Evolutionary conservation across 2,329 filamentous ascomycete species (phyloP), one percentile per base, ranked within the genome.

Genomic region (Trematosphaeria pertusa): DNA sequence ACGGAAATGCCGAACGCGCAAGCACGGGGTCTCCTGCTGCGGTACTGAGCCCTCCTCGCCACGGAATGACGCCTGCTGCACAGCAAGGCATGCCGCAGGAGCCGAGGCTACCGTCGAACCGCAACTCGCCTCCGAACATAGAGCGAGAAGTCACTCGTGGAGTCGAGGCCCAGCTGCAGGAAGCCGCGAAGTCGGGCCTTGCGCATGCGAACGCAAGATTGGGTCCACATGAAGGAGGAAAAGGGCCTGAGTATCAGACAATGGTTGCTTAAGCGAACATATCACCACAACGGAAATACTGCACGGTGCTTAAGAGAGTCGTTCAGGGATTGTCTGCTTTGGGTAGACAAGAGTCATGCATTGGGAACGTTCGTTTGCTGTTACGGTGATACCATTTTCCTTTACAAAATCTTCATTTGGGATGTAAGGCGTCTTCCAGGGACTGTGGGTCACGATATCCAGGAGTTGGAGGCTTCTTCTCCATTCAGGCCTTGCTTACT

Each of bases 181-280:
- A 71, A 50, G 67, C 67, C 3, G 65, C 66, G 5, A 63, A 70
- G 43, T 64, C 59, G 1, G 50, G 64, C 24, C 60, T 70, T n/a
- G 67, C 66, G 4, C 67, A 70, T 31, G 53, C 61, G 3, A 58
- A 52, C 36, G 46, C 58, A 12, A 46, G 59, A 19, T 19, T 65
- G 12, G 42, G 50, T 18, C 31, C 53, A 11, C 50, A 50, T 5
- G 52, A 47, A 8, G 45, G 36, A 12, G 38, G 42, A 17, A 62
- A 61, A 28, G 47, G 43, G 8, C n/a, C 48, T 4, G 62, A 65
- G 19, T 64, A 61, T 24, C 64, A 61, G 32, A 48, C 64, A 9
- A 56, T 67, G 52, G 64, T 67, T 32, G 64, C 60, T 21, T 65
- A 51, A 48, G 10, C 14, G 24, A n/a, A n/a, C n/a, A n/a, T n/a